Base-by-base conservation (phyloP, 2,329 filamentous ascomycete species). In the Pestalotiopsis sp. region DNA sequence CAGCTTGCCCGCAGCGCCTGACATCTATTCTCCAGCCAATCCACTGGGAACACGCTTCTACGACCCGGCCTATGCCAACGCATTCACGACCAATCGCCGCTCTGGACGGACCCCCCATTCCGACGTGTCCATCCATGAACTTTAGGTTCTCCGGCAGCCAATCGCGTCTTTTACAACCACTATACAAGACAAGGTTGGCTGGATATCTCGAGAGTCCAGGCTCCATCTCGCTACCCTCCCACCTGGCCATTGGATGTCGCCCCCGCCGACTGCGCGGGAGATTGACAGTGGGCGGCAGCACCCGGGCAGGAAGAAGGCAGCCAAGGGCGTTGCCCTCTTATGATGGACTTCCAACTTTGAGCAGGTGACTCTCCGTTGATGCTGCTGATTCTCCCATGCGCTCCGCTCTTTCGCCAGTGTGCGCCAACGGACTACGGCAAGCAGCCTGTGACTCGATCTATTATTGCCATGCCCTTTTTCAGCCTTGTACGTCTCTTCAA, bases 401-500 rank as follows among this genome's bases (percentile, higher is more conserved):
- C 41, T 52, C 68, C 56, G 65, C 56, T 67, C 63, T 57, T 63
- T 52, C 39, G 27, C 68, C 52, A 67, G 69, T 58, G 41, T n/a
- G 45, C 45, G n/a, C 63, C 49, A 65, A 70, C 69, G 67, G 65
- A 49, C 69, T 65, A 65, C 71, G 60, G 31, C 59, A 49, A 65
- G 20, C 39, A 60, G 59, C 25, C 17, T 36, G 36, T 64, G 2
- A 14, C 70, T 69, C 69, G 70, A 71, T 72, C 65, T 71, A 68
- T 38, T 20, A 23, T 49, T 20, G 59, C n/a, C 59, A 68, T 65
- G 75, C 72, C 73, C 73, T 67, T 70, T 75, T 77, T 76, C 75
- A 78, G 75, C 76, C 76, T 77, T 76, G 76, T 73, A 75, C 73
- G 73, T 73, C 72, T 74, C 73, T 70, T n/a, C 69, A 64, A 71